phyloP scores from a whole-genome alignment of 78 protist species.

The Anaeramoeba ignava region DNA sequence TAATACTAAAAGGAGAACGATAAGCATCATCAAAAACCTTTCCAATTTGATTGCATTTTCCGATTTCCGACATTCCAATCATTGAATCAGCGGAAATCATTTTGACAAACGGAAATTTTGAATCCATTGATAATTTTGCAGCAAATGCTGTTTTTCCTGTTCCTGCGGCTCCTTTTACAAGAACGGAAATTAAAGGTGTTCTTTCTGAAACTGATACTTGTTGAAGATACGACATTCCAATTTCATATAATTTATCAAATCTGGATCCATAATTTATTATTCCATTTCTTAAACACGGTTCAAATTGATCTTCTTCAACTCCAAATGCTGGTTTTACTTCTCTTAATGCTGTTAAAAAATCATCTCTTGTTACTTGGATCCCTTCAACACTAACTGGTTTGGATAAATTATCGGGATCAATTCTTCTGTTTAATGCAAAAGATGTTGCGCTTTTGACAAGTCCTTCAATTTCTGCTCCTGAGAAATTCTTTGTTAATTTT shows the following conservation, averaged over 20 bases:
- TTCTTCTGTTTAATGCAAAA: constrained; percentile 50
- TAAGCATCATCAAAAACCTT: constrained; percentile 91
- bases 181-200: constrained; percentile 59
- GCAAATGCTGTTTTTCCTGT: constrained; percentile 91
- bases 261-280: constrained; percentile 42
- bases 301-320: constrained; percentile 42
- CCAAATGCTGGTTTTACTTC: constrained; percentile 90
- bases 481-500: constrained; percentile 73
- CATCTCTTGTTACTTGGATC: constrained; percentile 32
- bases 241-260: constrained; percentile 12
- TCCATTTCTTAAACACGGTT: constrained; percentile 38
- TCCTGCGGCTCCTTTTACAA: constrained; percentile 48
- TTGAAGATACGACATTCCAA: constrained; percentile 31
- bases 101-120: constrained; percentile 78
- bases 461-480: constrained; percentile 28
- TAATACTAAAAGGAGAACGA: constrained; percentile 67
- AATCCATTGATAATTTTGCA: constrained; percentile 53
- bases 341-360: constrained; percentile 68
- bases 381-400: constrained; percentile 20
- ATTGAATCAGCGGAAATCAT: constrained; percentile 63
- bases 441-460: constrained; percentile 78
- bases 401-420: constrained; percentile 49
- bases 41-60: constrained; percentile 43
- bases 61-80: constrained; percentile 56
- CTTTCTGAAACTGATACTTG: constrained; percentile 46